Percentiles rank a stretch among this genome's conserved stretches.
Conservation (phyloP, 2,329 filamentous ascomycete species). For the Cercospora sesami region DNA sequence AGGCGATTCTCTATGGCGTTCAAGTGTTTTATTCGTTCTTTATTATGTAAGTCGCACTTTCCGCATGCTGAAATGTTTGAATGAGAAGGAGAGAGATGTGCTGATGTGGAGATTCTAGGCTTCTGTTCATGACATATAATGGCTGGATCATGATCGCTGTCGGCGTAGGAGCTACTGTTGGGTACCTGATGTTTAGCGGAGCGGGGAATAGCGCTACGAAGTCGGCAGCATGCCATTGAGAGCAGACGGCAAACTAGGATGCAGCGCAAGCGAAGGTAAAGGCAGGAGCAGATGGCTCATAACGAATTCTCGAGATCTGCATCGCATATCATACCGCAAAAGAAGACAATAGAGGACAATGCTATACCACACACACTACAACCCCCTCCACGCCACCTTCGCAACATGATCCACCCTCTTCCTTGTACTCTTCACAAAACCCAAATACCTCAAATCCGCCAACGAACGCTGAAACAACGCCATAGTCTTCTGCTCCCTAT, state of each 20-base stretch:
- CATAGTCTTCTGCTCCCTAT: conserved; percentile 35
- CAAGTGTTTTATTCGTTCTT: conserved; percentile 99
- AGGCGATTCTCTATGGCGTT: conserved; percentile 80
- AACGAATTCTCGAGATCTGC: no score
- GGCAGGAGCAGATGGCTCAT: background rate
- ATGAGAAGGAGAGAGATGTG: background rate
- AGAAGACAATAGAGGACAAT: background rate
- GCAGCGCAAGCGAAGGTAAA: background rate
- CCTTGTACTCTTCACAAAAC: conserved; percentile 83
- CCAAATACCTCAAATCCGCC: conserved; percentile 80
- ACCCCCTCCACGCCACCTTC: conserved; percentile 78
- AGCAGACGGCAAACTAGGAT: no score
- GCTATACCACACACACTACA: conserved; percentile 45
- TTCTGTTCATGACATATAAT: conserved; percentile 99
- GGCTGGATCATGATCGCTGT: conserved; percentile 96
- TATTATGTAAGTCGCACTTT: conserved; percentile 74
- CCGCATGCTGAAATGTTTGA: conserved; percentile 31
- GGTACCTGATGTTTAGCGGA: conserved; percentile 79
- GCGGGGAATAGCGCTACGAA: conserved; percentile 64
- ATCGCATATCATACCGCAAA: no score
- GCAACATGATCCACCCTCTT: conserved; percentile 91
- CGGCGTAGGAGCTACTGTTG: conserved; percentile 81
- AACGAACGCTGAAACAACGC: conserved; percentile 81
- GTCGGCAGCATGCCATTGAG: conserved; percentile 83
- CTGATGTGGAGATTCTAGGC: conserved; percentile 57